Evolutionary conservation across 306 rosid species (phyloP).

Genomic region (Castanea mollissima): DNA sequence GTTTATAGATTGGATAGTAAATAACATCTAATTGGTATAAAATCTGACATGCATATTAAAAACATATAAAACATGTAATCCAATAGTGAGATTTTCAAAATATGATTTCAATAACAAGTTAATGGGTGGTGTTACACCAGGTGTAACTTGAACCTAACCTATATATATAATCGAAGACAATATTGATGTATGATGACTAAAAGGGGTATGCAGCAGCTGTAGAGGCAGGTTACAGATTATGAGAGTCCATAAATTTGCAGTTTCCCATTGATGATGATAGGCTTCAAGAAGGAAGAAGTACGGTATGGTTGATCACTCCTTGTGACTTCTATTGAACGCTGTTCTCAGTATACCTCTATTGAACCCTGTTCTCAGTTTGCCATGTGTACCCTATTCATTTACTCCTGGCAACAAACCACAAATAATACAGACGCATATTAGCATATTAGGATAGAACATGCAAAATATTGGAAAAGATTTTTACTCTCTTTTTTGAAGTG

Average conservation of each 20-base stretch:
- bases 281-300: background rate
- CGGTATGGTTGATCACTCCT: background rate
- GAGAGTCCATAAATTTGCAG: background rate
- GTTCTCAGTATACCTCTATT: background rate
- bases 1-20: too few species aligned
- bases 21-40: too few species aligned
- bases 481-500: background rate
- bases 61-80: too few species aligned
- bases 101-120: too few species aligned
- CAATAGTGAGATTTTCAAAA: too few species aligned
- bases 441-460: background rate
- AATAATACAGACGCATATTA: background rate
- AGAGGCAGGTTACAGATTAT: background rate
- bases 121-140: too few species aligned
- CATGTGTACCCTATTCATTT: background rate
- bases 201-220: too few species aligned
- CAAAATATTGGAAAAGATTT: background rate
- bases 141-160: too few species aligned
- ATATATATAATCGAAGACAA: background rate
- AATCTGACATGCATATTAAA: too few species aligned
- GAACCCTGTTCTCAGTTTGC: background rate
- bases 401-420: constrained; percentile 17
- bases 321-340: background rate
- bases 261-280: background rate
- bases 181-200: background rate